Evolutionary conservation across 2,329 filamentous ascomycete species (phyloP), one percentile per base, ranked within the genome.

Genomic region (Claviceps sp.): DNA sequence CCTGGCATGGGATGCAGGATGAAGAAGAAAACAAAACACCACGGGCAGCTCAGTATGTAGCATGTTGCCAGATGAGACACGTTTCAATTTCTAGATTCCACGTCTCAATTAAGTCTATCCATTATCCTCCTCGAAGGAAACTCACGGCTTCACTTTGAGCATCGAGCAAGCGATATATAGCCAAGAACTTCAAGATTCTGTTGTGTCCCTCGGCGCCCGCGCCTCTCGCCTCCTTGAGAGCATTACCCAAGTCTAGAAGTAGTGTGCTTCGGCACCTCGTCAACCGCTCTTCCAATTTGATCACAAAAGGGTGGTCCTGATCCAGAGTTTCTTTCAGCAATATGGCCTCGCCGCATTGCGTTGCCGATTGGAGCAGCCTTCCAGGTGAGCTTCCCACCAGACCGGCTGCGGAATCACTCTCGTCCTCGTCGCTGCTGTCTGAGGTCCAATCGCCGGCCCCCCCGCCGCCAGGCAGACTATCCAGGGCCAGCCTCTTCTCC

Each of bases 401-500:
- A 1, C 62, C 64, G n/a, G 60, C 44, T 5, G 50, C 57, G 4
- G 61, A 54, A 5, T 60, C 48, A 13, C 68, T 63, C 5, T 67
- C 72, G 1, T 72, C 69, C 2, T 71, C 69, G 11, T 70, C 67
- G 3, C 70, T 67, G 4, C 67, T 65, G 24, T 67, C 66, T 43
- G 59, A 62, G 8, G 62, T 66, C 52, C 55, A 51, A 2, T 58
- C 56, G 13, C 22, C 39, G 3, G 16, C 16, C 8, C 54, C 55
- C 3, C 57, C 52, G 22, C 54, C 52, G 22, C n/a, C 22, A 13
- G 63, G 63, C 38, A 63, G 24, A 50, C 68, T 69, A 19, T 66
- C 75, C 24, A 88, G 70, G 46, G 80, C 76, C 26, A 90, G 66
- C 38, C 73, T 71, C 42, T 75, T 76, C 63, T 90, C 87, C 45